Evolutionary conservation across 2,329 filamentous ascomycete genomes (phyloP).

Genomic region (Xylariales sp.): DNA sequence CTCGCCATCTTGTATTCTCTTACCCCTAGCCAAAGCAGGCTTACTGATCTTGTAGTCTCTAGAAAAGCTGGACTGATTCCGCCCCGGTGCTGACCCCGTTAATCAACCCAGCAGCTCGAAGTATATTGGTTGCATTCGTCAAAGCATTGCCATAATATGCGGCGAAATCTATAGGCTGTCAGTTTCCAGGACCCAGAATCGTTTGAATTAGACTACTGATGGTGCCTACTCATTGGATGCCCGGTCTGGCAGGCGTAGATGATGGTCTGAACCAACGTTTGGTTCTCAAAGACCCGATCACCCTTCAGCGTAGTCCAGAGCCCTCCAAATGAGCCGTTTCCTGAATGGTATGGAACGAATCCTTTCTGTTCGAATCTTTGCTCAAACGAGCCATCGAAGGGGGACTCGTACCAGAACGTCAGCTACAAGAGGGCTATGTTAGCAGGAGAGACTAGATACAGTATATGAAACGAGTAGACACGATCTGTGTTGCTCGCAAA

Average conservation of each 20-base stretch:
- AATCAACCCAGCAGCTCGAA: conserved; percentile 11
- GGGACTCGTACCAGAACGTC: conserved; percentile 18
- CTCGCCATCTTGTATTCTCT: neutral
- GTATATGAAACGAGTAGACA: neutral
- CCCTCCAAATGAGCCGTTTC: conserved; percentile 36
- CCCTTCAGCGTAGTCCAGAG: conserved; percentile 33
- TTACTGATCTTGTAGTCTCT: neutral
- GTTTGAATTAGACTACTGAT: neutral
- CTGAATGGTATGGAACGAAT: conserved; percentile 16
- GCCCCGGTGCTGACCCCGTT: conserved; percentile 19
- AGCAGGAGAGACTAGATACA: neutral
- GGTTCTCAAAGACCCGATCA: conserved; percentile 29
- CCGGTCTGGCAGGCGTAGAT: conserved; percentile 36
- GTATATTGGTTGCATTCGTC: conserved; percentile 27
- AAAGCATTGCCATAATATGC: conserved; percentile 15
- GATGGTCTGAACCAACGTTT: conserved; percentile 28
- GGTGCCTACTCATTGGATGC: conserved; percentile 29
- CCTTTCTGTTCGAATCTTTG: conserved; percentile 34
- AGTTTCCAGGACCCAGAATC: neutral
- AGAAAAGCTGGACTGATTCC: conserved; percentile 29
- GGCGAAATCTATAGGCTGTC: conserved; percentile 25
- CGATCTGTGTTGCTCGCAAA: neutral
- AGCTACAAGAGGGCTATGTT: conserved; percentile 19
- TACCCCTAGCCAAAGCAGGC: neutral
- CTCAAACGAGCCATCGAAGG: conserved; percentile 35